Conservation (phyloP, 148 eudicot species). For the Gaultheria prostrata region DNA sequence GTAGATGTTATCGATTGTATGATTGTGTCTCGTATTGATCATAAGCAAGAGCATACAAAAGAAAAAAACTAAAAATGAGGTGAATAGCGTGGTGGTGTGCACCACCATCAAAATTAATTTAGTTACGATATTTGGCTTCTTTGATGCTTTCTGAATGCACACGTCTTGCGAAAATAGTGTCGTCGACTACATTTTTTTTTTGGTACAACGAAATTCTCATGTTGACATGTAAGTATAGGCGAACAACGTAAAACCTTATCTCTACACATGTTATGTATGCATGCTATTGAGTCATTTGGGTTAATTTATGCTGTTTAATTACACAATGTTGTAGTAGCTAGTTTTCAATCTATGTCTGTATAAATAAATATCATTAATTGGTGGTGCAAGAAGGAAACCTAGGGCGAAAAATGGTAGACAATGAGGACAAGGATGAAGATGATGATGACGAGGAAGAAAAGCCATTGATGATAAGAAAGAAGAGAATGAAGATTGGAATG, state of each 20-base stretch:
- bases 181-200: too few relatives aligned
- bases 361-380: background rate
- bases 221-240: too few relatives aligned
- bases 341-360: too few relatives aligned
- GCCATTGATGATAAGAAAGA: conserved; percentile 16
- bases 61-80: background rate
- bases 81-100: background rate
- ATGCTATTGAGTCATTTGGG: background rate
- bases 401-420: background rate
- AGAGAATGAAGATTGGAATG: conserved; percentile 48
- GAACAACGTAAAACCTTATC: background rate
- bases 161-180: background rate
- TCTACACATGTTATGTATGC: background rate
- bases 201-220: too few relatives aligned
- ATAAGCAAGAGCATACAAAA: background rate
- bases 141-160: background rate
- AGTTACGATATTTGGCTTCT: background rate
- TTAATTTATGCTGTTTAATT: too few relatives aligned
- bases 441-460: conserved; percentile 15
- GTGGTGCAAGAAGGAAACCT: background rate
- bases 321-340: too few relatives aligned
- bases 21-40: background rate
- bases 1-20: background rate
- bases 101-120: background rate
- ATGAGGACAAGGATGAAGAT: conserved; percentile 9